A percentile compares a stretch with the other conserved stretches of the same genome.
Conservation (phyloP, 495 filamentous ascomycete species). For the Durotheca rogersii region DNA sequence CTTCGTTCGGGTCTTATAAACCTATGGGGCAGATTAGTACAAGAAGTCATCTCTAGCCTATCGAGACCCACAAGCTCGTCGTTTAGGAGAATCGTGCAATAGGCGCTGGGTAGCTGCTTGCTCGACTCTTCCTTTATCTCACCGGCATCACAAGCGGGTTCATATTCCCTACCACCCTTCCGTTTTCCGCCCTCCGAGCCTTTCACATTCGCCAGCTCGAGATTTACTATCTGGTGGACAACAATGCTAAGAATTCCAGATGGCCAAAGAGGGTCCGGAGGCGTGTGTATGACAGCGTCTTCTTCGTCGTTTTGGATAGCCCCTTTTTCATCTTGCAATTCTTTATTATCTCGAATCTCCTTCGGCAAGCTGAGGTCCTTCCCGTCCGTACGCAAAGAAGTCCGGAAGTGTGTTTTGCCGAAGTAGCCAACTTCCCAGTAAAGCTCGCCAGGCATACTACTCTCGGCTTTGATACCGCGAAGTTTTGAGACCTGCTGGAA, state of each 20-base stretch:
- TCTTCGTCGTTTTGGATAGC: slow-evolving; percentile 71
- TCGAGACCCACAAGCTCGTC: slow-evolving; percentile 65
- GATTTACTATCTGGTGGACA: slow-evolving; percentile 91
- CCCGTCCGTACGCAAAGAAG: slow-evolving; percentile 80
- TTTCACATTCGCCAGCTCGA: slow-evolving; percentile 80
- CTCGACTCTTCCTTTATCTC: slow-evolving; percentile 80
- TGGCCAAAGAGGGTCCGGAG: slow-evolving; percentile 91
- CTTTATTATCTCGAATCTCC: slow-evolving; percentile 66
- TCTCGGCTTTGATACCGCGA: slow-evolving; percentile 74
- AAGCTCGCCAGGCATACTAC: slow-evolving; percentile 86
- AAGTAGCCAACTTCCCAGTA: slow-evolving; percentile 97
- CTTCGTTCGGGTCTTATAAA: slow-evolving; percentile 89
- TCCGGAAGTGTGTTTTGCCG: slow-evolving; percentile 79
- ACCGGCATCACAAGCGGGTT: slow-evolving; percentile 84
- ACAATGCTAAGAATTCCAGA: slow-evolving; percentile 81
- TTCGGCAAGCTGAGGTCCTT: slow-evolving; percentile 74
- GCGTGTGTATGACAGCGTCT: slow-evolving; percentile 83
- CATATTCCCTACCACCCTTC: slow-evolving; percentile 74
- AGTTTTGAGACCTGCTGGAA: slow-evolving; percentile 87
- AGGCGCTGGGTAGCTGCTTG: slow-evolving; percentile 76
- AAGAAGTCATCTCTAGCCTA: slow-evolving; percentile 24
- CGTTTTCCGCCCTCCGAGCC: slow-evolving; percentile 65
- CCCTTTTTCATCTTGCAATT: slow-evolving; percentile 88
- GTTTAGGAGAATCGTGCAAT: slow-evolving; percentile 88
- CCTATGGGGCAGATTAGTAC: slow-evolving; percentile 17